These are phyloP conservation scores for Syzygium oleosum DNA, from an alignment of 345 rosid species.

Conservation along the genomic window DNA sequence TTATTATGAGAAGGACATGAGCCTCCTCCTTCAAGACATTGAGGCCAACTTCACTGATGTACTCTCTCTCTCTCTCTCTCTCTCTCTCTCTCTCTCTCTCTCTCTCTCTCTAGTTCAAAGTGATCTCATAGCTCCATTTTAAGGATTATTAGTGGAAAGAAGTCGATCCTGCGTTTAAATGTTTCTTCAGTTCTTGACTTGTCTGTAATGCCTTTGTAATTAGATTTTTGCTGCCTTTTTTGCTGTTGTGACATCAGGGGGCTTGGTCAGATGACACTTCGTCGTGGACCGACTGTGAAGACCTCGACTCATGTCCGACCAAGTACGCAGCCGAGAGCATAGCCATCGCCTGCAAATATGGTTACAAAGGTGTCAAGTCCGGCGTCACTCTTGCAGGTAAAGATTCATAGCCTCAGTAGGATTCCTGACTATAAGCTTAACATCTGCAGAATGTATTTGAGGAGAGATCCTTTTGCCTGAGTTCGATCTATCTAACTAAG, in stretches of 20 bases:
- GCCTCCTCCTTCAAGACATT: conserved; percentile 59
- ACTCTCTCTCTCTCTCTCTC: conserved; percentile 1
- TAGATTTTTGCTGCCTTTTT: not conserved
- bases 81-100: not conserved
- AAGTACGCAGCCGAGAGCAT: conserved; percentile 90
- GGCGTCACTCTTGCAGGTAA: conserved; percentile 74
- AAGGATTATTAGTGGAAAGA: not conserved
- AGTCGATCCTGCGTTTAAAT: not conserved
- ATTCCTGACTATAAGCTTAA: not conserved
- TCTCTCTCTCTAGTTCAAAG: not conserved
- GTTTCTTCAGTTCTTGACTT: not conserved
- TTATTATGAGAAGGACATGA: conserved; percentile 63
- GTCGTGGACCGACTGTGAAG: conserved; percentile 68
- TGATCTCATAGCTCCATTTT: not conserved
- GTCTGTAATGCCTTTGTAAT: not conserved
- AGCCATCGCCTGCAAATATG: conserved; percentile 85
- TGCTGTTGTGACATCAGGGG: conserved; percentile 32
- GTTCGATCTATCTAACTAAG: not conserved
- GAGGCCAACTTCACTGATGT: conserved; percentile 69
- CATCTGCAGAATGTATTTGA: not conserved
- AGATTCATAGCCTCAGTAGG: not conserved
- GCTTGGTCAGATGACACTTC: conserved; percentile 67
- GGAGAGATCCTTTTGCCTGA: not conserved
- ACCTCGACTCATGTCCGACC: conserved; percentile 56
- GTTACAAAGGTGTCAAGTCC: conserved; percentile 57